A percentile compares a stretch with the other conserved stretches of the same genome.
These are phyloP conservation scores for Xylaria sp. DNA, from an alignment of 2,329 filamentous ascomycete genomes.

Conservation along the genomic window DNA sequence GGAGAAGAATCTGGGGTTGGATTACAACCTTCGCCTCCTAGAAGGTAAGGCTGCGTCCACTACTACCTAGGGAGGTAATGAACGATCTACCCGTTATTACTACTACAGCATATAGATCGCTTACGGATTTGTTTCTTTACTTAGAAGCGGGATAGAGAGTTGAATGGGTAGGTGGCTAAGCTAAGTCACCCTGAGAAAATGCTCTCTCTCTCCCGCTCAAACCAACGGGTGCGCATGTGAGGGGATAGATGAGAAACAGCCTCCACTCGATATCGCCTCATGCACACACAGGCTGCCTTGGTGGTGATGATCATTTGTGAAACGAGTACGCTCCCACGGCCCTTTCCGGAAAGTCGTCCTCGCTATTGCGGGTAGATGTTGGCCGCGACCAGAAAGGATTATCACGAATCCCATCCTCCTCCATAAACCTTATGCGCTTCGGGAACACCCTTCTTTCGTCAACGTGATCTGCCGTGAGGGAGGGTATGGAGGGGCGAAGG, in stretches of 20 bases:
- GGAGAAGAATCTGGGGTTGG: conserved; percentile 39
- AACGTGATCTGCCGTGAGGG: conserved; percentile 44
- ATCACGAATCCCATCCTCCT: conserved; percentile 32
- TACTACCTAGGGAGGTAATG: conserved; percentile 35
- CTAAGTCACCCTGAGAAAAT: conserved; percentile 7
- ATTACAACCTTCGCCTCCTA: conserved; percentile 32
- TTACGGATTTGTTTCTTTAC: conserved; percentile 39
- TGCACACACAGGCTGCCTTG: conserved; percentile 22
- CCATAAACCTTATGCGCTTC: conserved; percentile 39
- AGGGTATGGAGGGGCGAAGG: conserved; percentile 35
- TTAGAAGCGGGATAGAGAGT: conserved; percentile 37
- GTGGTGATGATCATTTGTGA: conserved; percentile 31
- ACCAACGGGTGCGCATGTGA: conserved; percentile 24
- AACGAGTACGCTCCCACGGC: conserved; percentile 18
- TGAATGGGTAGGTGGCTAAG: conserved; percentile 22
- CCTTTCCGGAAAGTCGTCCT: conserved; percentile 34
- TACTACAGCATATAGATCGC: conserved; percentile 34
- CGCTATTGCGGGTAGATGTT: conserved; percentile 30
- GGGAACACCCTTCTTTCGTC: conserved; percentile 43
- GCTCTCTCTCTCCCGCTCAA: conserved; percentile 13
- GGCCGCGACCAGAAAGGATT: conserved; percentile 34
- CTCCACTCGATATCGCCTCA: conserved; percentile 33
- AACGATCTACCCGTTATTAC: conserved; percentile 33
- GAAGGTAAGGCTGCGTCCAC: conserved; percentile 39
- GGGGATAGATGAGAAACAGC: conserved; percentile 20